These are phyloP conservation scores for Paramyrothecium sp. DNA, from an alignment of 2,329 filamentous ascomycete species.

Conservation along the genomic window DNA sequence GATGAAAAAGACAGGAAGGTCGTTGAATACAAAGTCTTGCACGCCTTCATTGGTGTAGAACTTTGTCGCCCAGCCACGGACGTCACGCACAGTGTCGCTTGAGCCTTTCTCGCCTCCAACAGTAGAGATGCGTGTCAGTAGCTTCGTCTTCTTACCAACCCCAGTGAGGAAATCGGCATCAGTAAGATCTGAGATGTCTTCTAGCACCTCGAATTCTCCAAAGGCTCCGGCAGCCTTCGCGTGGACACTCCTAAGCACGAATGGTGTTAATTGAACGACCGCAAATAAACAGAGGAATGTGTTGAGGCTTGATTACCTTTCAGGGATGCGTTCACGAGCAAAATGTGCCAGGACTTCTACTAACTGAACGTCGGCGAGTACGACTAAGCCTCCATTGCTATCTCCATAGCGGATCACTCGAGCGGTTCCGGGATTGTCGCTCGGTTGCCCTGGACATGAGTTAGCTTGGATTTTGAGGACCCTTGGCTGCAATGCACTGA, in stretches of 20 bases:
- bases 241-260: constrained; percentile 12
- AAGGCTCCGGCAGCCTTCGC: constrained; percentile 34
- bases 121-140: constrained; percentile 41
- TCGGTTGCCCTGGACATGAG: constrained; percentile 15
- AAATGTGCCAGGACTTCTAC: constrained; percentile 58
- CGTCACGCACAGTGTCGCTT: constrained; percentile 64
- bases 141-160: constrained; percentile 38
- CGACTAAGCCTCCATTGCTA: constrained; percentile 34
- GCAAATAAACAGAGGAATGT: too few relatives aligned
- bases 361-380: constrained; percentile 51
- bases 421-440: constrained; percentile 16
- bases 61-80: constrained; percentile 56
- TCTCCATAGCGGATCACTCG: constrained; percentile 20
- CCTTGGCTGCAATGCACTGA: neutral
- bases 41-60: constrained; percentile 24
- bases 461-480: neutral
- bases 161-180: constrained; percentile 47
- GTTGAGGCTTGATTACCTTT: constrained; percentile 35
- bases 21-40: constrained; percentile 33
- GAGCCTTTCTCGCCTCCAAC: constrained; percentile 65
- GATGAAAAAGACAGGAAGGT: constrained; percentile 49
- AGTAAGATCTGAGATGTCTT: constrained; percentile 53
- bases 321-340: constrained; percentile 57
- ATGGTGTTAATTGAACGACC: neutral
- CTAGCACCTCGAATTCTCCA: constrained; percentile 54